A percentile compares a stretch with the other conserved stretches of the same genome.
phyloP scores from a whole-genome alignment of 1,139 yeast genomes.

The Eremothecium cymbalariae region DNA sequence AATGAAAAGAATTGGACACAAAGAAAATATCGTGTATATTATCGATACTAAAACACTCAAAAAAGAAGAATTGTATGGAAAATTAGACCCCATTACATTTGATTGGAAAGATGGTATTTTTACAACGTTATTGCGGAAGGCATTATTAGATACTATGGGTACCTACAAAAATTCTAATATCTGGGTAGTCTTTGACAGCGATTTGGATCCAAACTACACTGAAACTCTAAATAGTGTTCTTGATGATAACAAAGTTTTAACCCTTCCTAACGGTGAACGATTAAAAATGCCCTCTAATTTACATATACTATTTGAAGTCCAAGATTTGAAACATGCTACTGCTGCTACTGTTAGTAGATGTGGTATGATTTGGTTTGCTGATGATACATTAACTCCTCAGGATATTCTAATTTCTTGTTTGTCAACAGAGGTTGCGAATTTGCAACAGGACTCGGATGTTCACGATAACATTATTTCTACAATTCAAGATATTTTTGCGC shows the following conservation, averaged over 20 bases:
- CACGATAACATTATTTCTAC: conserved; percentile 1
- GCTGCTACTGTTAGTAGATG: conserved; percentile 92
- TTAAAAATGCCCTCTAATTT: conserved; percentile 57
- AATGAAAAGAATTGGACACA: conserved; percentile 33
- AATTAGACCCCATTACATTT: conserved; percentile 63
- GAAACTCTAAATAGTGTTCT: conserved; percentile 85
- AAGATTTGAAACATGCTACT: conserved; percentile 57
- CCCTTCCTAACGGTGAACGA: conserved; percentile 88
- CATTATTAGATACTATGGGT: conserved; percentile 51
- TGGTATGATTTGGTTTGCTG: conserved; percentile 75
- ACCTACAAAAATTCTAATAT: conserved; percentile 44
- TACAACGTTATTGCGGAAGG: conserved; percentile 56
- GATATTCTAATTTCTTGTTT: conserved; percentile 22
- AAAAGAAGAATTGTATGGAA: conserved; percentile 64
- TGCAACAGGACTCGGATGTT: background rate
- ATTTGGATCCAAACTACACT: conserved; percentile 90
- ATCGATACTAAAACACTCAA: conserved; percentile 71
- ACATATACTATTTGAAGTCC: conserved; percentile 70
- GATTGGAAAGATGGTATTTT: conserved; percentile 93
- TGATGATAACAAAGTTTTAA: conserved; percentile 76
- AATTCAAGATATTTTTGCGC: conserved; percentile 4
- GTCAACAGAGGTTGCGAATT: conserved; percentile 9
- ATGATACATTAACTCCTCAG: conserved; percentile 27
- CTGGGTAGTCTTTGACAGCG: conserved; percentile 91
- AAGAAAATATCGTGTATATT: conserved; percentile 38